Evolutionary conservation across 768 basidiomycete species (phyloP), one percentile per base, ranked within the genome.

Genomic region (Amanita brunnescens): DNA sequence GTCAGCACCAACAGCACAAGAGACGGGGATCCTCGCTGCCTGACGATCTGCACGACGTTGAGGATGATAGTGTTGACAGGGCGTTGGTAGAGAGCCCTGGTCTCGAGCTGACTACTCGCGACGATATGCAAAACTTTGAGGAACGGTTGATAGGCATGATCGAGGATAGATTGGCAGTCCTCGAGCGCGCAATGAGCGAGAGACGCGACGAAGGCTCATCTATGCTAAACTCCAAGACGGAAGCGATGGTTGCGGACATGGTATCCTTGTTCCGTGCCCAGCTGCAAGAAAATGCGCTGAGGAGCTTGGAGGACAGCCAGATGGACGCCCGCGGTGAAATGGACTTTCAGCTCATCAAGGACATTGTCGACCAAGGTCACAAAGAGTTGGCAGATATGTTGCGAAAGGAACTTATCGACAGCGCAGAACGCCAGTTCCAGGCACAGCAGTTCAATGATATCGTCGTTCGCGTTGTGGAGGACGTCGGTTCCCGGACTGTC

Each of bases 251-350:
- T 52, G 64, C 72, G 0, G 87, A 89, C 53, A 75, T 87, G 5
- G 72, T 87, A 35, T 68, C 79, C 6, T 65, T 87, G 53, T 83
- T 88, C 71, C 76, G 83, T 7, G 67, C 78, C 16, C 85, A 87
- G 57, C 67, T 87, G 8, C 79, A 79, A 50, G 81, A 83, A 35
- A 79, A 80, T 6, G 79, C 82, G 0, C 69, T 70, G 6, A 74
- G 75, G 40, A 73, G 75, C 16, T 55, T 75, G 44, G 83, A 86
- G 18, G 81, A 83, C 50, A 77, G 75, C 54, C 80, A 78, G 58
- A 70, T 79, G 67, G 85, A 88, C 58, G 86, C 83, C 20, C 78
- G 80, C 26, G 86, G 84, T 16, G 87, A 91, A 56, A 66, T 89
- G 21, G 88, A 91, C 65, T 80, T 88, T 61, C 83, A 88, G 60